A percentile compares a stretch with the other conserved stretches of the same genome.
These are phyloP conservation scores for Lyophyllum shimeji DNA, from an alignment of 768 basidiomycete genomes.

Conservation along the genomic window DNA sequence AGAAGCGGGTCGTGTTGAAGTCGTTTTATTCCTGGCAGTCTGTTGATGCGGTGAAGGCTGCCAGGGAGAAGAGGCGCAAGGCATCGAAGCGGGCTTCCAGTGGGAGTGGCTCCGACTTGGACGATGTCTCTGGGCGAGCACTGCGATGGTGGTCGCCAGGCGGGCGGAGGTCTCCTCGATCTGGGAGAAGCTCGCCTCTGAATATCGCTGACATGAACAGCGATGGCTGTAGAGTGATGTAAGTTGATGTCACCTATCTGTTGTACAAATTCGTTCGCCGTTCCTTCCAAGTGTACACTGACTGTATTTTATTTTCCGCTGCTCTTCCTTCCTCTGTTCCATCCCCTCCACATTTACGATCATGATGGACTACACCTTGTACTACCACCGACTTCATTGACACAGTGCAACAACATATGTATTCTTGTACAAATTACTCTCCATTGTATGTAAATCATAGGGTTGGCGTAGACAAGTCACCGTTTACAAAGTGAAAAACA, in stretches of 20 bases:
- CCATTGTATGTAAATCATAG: background rate
- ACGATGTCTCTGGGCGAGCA: conserved; percentile 20
- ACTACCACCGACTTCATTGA: conserved; percentile 1
- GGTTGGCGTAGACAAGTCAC: background rate
- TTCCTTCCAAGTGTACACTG: conserved; percentile 16
- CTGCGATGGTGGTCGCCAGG: conserved; percentile 60
- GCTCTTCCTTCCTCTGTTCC: background rate
- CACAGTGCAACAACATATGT: background rate
- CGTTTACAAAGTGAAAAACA: background rate
- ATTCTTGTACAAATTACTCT: conserved; percentile 10
- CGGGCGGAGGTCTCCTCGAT: conserved; percentile 33
- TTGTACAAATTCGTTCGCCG: conserved; percentile 14
- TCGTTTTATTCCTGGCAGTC: conserved; percentile 87
- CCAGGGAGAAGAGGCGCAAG: conserved; percentile 68
- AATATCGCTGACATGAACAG: conserved; percentile 46
- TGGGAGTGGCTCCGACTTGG: conserved; percentile 32
- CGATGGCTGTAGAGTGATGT: conserved; percentile 74
- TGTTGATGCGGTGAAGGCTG: conserved; percentile 71
- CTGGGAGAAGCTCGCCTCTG: conserved; percentile 52
- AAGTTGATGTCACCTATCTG: conserved; percentile 23
- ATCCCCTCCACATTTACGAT: conserved; percentile 2
- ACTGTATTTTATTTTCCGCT: conserved; percentile 25
- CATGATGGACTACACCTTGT: conserved; percentile 2
- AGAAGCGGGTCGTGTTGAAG: conserved; percentile 70
- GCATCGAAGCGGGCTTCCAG: conserved; percentile 43